Conservation (phyloP, 495 filamentous ascomycete genomes). For the Aspergillus saccharolyticus region DNA sequence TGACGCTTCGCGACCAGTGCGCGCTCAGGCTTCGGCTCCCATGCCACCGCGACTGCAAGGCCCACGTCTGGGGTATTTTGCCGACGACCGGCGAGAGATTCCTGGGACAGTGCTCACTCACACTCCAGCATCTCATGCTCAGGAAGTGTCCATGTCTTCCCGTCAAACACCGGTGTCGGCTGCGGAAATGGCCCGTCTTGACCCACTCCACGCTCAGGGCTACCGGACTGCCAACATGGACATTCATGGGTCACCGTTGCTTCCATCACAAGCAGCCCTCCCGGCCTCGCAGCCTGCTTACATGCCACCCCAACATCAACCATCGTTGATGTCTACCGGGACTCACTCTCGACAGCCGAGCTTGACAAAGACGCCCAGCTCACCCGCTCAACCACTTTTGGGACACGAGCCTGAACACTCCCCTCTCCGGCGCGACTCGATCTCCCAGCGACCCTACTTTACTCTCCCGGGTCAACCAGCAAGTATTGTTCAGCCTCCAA, state of each 20-base stretch:
- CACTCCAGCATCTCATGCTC: slow-evolving; percentile 19
- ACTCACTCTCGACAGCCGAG: slow-evolving; percentile 42
- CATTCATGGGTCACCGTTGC: slow-evolving; percentile 22
- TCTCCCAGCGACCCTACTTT: slow-evolving; percentile 32
- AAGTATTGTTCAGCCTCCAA: slow-evolving; percentile 29
- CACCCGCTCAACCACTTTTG: slow-evolving; percentile 29
- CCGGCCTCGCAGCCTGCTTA: slow-evolving; percentile 22
- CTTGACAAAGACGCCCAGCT: slow-evolving; percentile 33
- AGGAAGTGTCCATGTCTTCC: slow-evolving; percentile 30
- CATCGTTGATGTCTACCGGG: slow-evolving; percentile 23
- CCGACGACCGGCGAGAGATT: slow-evolving; percentile 41
- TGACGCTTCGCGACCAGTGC: slow-evolving; percentile 28
- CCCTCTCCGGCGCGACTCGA: slow-evolving; percentile 36
- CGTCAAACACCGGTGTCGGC: slow-evolving; percentile 27
- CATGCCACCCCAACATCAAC: slow-evolving; percentile 25
- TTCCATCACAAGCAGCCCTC: slow-evolving; percentile 10
- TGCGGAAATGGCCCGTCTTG: slow-evolving; percentile 35
- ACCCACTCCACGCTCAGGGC: slow-evolving; percentile 30
- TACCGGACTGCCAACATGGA: slow-evolving; percentile 19
- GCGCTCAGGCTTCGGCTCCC: slow-evolving; percentile 21
- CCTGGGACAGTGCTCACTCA: slow-evolving; percentile 27
- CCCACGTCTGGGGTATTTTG: slow-evolving; percentile 41
- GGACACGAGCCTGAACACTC: slow-evolving; percentile 35
- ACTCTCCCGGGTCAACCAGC: slow-evolving; percentile 22
- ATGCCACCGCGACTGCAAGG: slow-evolving; percentile 30